Conservation (phyloP, 163 green algal genomes). For the Trebouxia gelatinosa region DNA sequence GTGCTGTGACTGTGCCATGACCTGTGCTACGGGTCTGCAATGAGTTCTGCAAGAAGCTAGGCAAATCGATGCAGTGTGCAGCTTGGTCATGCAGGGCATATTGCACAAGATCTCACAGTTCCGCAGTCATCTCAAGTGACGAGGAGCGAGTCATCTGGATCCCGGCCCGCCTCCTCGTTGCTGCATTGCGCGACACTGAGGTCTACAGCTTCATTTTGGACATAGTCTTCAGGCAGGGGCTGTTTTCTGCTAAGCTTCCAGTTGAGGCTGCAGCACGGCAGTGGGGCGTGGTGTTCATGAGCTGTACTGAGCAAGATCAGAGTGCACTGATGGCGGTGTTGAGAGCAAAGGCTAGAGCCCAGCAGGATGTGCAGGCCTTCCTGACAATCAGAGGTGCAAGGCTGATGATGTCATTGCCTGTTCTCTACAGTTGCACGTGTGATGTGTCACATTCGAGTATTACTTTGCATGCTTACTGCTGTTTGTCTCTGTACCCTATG, state of each 20-base stretch:
- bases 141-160: slow-evolving; percentile 39
- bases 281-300: slow-evolving; percentile 39
- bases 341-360: slow-evolving; percentile 19
- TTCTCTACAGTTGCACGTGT: neutral
- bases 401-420: neutral
- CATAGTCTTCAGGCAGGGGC: slow-evolving; percentile 34
- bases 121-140: neutral
- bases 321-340: slow-evolving; percentile 30
- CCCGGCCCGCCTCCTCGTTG: slow-evolving; percentile 39
- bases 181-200: slow-evolving; percentile 31
- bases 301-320: slow-evolving; percentile 27
- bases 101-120: slow-evolving; percentile 24
- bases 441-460: neutral
- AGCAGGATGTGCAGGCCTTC: slow-evolving; percentile 19
- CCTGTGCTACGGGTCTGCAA: neutral
- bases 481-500: neutral
- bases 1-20: neutral
- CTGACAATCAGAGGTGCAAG: neutral
- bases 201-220: slow-evolving; percentile 37
- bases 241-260: slow-evolving; percentile 43
- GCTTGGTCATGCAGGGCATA: neutral
- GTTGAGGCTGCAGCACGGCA: slow-evolving; percentile 23
- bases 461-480: neutral
- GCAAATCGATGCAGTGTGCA: neutral
- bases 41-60: neutral